Conservation (phyloP, 2,329 filamentous ascomycete species). For the Venturia carpophila region DNA sequence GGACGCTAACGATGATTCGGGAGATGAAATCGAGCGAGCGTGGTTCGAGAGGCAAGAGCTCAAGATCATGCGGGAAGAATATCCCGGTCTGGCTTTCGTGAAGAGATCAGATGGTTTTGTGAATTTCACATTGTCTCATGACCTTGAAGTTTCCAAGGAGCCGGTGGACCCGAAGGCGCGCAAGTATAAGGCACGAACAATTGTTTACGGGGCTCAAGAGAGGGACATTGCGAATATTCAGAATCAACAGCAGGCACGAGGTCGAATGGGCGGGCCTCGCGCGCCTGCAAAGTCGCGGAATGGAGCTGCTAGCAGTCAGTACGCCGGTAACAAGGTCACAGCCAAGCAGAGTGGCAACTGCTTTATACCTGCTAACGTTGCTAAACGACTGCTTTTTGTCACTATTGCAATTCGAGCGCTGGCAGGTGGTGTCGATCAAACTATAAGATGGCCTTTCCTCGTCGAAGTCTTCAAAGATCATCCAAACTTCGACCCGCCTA, state of each 20-base stretch:
- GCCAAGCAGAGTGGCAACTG: constrained; percentile 9
- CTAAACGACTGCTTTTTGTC: constrained; percentile 15
- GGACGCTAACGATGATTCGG: neutral
- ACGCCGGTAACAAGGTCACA: constrained; percentile 4
- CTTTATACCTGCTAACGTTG: constrained; percentile 11
- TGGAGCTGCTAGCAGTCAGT: neutral
- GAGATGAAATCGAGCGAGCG: constrained; percentile 9
- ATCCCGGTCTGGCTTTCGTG: constrained; percentile 9
- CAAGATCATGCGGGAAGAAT: constrained; percentile 9
- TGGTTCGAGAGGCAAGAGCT: constrained; percentile 15
- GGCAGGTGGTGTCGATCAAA: constrained; percentile 5
- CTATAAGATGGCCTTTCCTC: constrained; percentile 23
- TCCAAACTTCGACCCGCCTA: constrained; percentile 32
- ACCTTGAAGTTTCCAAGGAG: constrained; percentile 11
- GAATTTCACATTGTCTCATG: constrained; percentile 11
- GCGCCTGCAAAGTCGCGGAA: neutral
- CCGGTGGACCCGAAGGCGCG: neutral
- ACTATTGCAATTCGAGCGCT: constrained; percentile 17
- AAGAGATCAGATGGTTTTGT: constrained; percentile 3
- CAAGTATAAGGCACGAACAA: neutral
- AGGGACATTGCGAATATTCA: neutral
- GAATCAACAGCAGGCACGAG: neutral
- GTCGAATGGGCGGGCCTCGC: neutral
- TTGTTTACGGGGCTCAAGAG: neutral
- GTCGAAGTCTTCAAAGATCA: constrained; percentile 40